Base-by-base conservation (phyloP, 495 filamentous ascomycete species). In the Daldinia concentrica region DNA sequence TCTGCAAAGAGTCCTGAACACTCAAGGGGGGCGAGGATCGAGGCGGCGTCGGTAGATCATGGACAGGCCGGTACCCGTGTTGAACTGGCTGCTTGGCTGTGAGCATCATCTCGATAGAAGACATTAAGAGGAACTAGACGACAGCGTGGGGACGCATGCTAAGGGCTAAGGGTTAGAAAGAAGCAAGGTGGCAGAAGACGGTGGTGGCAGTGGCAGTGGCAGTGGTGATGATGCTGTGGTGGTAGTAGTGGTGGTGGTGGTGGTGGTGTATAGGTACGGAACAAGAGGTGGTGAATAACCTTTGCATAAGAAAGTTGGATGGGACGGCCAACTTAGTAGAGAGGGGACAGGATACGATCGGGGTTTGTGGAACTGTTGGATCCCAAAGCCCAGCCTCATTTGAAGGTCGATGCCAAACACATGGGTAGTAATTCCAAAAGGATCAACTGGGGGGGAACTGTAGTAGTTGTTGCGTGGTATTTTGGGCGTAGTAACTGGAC, bases 21-120 rank as follows among this genome's bases (percentile, higher is more conserved):
- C 79, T 81, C 74, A 87, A 76, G 75, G 84, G 82, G 69, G 88
- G 87, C 78, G 88, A 89, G 79, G 84, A 86, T 81, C 85, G 87
- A 78, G 86, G 84, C 78, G 88, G 84, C 77, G 87, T 86, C 74
- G 87, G 88, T 77, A 88, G 82, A 80, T 91, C 89, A 91, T 92
- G 88, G 83, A 86, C 85, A 82, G 86, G 84, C 82, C 84, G 86
- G 83, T 88, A 87, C 81, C 86, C 86, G 81, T 90, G 86, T 74
- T 88, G 87, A 78, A 81, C 77, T 82, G 88, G 87, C 84, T 89
- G 88, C 77, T 86, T 88, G 76, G 89, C 81, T 76, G 89, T 92
- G 85, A 92, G 89, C 87, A 90, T 86, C 81, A 80, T 85, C 79
- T 78, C 76, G 76, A 58, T 64, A 72, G 64, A 55, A 69, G 37